phyloP scores from a whole-genome alignment of 176 grass and related monocot genomes.

The Carex pumila region DNA sequence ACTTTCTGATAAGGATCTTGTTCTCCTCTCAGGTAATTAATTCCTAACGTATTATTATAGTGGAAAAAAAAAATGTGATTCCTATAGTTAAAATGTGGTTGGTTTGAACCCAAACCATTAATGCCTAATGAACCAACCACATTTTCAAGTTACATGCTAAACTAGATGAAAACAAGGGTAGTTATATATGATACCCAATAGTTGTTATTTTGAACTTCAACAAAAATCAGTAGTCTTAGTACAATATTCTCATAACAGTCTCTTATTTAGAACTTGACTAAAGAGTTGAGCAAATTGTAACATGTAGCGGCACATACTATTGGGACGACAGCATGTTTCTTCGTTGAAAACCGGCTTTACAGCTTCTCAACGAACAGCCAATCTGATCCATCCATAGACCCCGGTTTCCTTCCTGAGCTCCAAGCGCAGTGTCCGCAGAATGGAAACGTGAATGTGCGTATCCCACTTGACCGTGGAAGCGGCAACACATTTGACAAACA shows the following conservation, averaged over 20 bases:
- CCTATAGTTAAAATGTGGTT: not conserved
- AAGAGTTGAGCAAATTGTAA: not conserved
- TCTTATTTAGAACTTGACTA: not conserved
- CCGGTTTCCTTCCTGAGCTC: slow-evolving; percentile 48
- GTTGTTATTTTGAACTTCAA: not conserved
- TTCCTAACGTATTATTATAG: not conserved
- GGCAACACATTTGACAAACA: slow-evolving; percentile 47
- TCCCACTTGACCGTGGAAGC: slow-evolving; percentile 65
- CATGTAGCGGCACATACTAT: slow-evolving; percentile 74
- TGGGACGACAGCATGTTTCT: slow-evolving; percentile 91
- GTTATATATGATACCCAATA: not conserved
- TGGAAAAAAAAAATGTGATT: not conserved
- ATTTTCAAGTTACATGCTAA: not conserved
- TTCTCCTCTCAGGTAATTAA: slow-evolving; percentile 54
- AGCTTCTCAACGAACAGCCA: slow-evolving; percentile 46
- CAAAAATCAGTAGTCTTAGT: not conserved
- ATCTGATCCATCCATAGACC: slow-evolving; percentile 57
- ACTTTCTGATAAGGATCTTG: slow-evolving; percentile 66
- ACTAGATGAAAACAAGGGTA: not conserved
- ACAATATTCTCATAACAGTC: too few species aligned
- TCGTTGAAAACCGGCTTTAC: slow-evolving; percentile 65
- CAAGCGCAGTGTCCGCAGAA: slow-evolving; percentile 44
- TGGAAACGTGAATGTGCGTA: slow-evolving; percentile 55
- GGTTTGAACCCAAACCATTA: not conserved
- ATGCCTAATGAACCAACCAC: not conserved